A percentile compares a stretch with the other conserved stretches of the same genome.
These are phyloP conservation scores for Avena eriantha DNA, from an alignment of 176 grass and related monocot genomes.

Conservation along the genomic window DNA sequence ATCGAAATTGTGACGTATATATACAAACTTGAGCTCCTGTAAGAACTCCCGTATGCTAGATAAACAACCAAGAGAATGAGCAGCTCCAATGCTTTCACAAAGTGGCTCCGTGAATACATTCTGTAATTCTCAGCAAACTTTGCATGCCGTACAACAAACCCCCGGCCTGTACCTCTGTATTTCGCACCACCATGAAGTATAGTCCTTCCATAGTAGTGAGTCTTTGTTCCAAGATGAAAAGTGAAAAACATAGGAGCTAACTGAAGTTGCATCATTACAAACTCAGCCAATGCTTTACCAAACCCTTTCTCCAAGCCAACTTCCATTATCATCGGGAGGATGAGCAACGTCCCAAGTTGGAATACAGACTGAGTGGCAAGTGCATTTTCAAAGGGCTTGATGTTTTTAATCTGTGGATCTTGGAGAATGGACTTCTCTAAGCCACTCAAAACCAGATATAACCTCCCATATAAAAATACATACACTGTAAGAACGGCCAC, in stretches of 20 bases:
- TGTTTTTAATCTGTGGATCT: constrained; percentile 62
- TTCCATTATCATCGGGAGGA: constrained; percentile 77
- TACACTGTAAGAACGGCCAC: constrained; percentile 70
- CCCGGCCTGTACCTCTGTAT: constrained; percentile 73
- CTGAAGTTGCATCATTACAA: constrained; percentile 84
- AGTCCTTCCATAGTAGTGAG: constrained; percentile 74
- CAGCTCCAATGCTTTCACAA: constrained; percentile 74
- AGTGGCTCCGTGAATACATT: constrained; percentile 80
- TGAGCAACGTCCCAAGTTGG: constrained; percentile 66
- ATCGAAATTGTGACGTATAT: constrained; percentile 63
- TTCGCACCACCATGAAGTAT: constrained; percentile 79
- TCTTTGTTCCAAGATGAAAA: constrained; percentile 77
- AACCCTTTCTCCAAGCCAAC: constrained; percentile 75
- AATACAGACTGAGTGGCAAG: constrained; percentile 74
- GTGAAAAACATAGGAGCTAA: constrained; percentile 73
- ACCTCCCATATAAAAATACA: constrained; percentile 71
- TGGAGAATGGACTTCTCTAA: constrained; percentile 68
- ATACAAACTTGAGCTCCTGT: constrained; percentile 63
- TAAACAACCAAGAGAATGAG: constrained; percentile 71
- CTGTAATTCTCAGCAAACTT: constrained; percentile 83
- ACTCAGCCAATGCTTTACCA: constrained; percentile 68
- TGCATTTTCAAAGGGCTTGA: constrained; percentile 61
- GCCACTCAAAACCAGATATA: constrained; percentile 77
- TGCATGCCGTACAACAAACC: constrained; percentile 73
- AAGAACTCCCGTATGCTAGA: constrained; percentile 59